A percentile compares a stretch with the other conserved stretches of the same genome.
Evolutionary conservation across 345 rosid genomes (phyloP).

Genomic region (Microcos paniculata): DNA sequence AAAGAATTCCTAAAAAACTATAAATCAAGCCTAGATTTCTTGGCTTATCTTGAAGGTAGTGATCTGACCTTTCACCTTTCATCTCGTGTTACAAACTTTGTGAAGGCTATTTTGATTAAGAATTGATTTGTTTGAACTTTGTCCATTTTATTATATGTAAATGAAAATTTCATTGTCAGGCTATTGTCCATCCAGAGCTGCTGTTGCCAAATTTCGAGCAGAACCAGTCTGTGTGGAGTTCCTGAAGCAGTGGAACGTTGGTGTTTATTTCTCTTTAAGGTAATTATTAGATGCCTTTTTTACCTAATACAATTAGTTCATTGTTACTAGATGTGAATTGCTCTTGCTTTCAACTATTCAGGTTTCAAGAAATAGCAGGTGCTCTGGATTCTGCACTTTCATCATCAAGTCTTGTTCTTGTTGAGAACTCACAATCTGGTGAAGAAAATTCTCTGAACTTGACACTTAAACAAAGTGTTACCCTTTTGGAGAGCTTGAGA

Average conservation of each 20-base stretch:
- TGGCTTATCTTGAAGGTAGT: constrained; percentile 92
- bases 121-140: constrained; percentile 14
- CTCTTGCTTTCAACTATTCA: constrained; percentile 33
- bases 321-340: constrained; percentile 2
- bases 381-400: constrained; percentile 77
- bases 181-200: constrained; percentile 92
- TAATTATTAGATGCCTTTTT: constrained; percentile 26
- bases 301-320: background rate
- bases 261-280: constrained; percentile 96
- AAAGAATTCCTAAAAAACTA: constrained; percentile 86
- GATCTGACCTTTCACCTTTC: constrained; percentile 15
- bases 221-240: constrained; percentile 73
- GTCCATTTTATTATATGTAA: constrained; percentile 1
- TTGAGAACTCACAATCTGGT: constrained; percentile 52
- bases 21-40: constrained; percentile 82
- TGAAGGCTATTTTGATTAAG: constrained; percentile 19
- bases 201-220: constrained; percentile 80
- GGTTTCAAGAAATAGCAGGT: constrained; percentile 99
- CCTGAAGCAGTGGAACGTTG: constrained; percentile 96
- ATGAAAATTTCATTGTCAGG: constrained; percentile 47
- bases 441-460: constrained; percentile 37
- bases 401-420: constrained; percentile 59
- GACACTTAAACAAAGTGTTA: constrained; percentile 70
- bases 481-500: constrained; percentile 81
- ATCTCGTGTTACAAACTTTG: constrained; percentile 6